Evolutionary conservation across 139 green algal species (phyloP), one percentile per base, ranked within the genome.

Genomic region (Chloropicon primus): DNA sequence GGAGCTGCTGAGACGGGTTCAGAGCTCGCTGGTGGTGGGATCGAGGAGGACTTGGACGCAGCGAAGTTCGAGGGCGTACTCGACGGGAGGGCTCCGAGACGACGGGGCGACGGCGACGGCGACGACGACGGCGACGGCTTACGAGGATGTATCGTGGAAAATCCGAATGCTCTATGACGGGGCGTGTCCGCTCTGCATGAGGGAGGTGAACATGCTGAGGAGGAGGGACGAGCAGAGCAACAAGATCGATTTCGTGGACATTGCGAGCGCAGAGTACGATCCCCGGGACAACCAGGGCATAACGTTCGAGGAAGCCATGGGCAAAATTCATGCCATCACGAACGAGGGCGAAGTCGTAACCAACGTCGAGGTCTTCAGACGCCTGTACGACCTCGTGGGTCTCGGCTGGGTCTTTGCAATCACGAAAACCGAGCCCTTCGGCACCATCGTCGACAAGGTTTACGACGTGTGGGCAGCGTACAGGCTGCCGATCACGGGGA

Each of bases 321-420:
- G 87, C 22, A 80, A 78, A 1, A 98, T 98, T 75, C 94, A 98
- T 81, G 94, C 85, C 17, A 89, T 98, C 27, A 77, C 85, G 1
- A 74, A 80, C 2, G 88, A 97, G 28, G 92, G 91, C 62, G 79
- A 27, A 2, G 82, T 97, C 2, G 77, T 97, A 2, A 90, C 71
- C 1, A 89, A 92, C 54, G 81, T 98, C 1, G 90, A 93, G 80
- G 90, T 94, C 1, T 93, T 93, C 79, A 77, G 89, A 72, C 74
- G 80, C 1, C 78, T 95, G 71, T 98, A 98, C 80, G 91, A 97
- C 73, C 87, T 83, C 1, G 94, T 98, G 1, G 94, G 93, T 0
- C 84, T 98, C 1, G 94, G 94, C 24, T 98, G 89, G 88, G 89
- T 98, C 71, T 98, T 97, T 76, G 88, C 90, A 17, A 85, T 94